Conservation (phyloP, 306 rosid genomes). For the Vachellia collinsii region DNA sequence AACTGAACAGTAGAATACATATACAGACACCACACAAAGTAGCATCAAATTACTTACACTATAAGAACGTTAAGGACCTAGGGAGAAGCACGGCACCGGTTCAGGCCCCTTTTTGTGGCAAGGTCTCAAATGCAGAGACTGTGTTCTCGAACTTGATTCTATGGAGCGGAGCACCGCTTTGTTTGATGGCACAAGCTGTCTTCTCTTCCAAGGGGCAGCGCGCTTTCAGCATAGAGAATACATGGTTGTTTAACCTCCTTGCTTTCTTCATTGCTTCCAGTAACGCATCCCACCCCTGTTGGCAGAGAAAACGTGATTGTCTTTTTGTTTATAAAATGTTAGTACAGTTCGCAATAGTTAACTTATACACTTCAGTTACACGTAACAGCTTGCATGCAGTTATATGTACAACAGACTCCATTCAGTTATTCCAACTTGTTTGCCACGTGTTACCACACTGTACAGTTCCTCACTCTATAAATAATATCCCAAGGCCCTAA, state of each 20-base stretch:
- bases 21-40: conserved; percentile 8
- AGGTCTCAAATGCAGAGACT: conserved; percentile 93
- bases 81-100: conserved; percentile 14
- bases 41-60: conserved; percentile 9
- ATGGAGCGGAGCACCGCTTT: conserved; percentile 96
- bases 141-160: conserved; percentile 88
- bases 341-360: too few relatives aligned
- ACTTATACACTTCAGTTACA: too few relatives aligned
- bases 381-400: too few relatives aligned
- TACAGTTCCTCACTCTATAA: too few relatives aligned
- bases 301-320: conserved; percentile 21
- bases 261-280: conserved; percentile 97
- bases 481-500: too few relatives aligned
- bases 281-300: conserved; percentile 86
- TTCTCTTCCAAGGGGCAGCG: conserved; percentile 99
- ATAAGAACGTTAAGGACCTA: background rate
- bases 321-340: background rate
- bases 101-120: conserved; percentile 89
- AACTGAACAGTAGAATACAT: conserved; percentile 28
- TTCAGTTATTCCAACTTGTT: too few relatives aligned
- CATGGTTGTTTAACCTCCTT: conserved; percentile 94
- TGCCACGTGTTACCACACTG: too few relatives aligned
- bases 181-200: conserved; percentile 97
- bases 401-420: too few relatives aligned
- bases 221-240: conserved; percentile 94